phyloP scores from a whole-genome alignment of 495 filamentous ascomycete genomes.

The Rhypophila decipiens region DNA sequence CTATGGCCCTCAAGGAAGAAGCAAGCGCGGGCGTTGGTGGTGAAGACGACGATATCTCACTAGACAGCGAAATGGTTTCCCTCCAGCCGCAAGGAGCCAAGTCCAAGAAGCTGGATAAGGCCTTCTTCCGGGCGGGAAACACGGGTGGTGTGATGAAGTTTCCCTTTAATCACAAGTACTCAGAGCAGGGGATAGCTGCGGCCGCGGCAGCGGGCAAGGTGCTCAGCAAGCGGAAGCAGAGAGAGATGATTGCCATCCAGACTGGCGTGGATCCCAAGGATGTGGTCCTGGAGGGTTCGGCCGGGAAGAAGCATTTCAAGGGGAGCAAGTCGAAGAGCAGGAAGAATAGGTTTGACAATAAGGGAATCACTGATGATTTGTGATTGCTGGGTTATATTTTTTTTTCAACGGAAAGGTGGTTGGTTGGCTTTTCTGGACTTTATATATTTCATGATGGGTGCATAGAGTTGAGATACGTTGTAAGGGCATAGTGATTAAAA shows the following conservation, averaged over 20 bases:
- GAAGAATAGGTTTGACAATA: slow-evolving; percentile 19
- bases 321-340: slow-evolving; percentile 57
- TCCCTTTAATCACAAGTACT: slow-evolving; percentile 83
- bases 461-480: too few species aligned
- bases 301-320: slow-evolving; percentile 95
- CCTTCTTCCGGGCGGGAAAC: slow-evolving; percentile 70
- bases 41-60: not conserved
- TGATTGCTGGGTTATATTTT: not conserved
- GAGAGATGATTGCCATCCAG: slow-evolving; percentile 77
- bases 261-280: slow-evolving; percentile 80
- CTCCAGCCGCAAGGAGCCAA: slow-evolving; percentile 54
- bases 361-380: not conserved
- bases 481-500: too few species aligned
- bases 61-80: slow-evolving; percentile 22
- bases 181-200: slow-evolving; percentile 59
- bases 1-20: slow-evolving; percentile 21
- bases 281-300: slow-evolving; percentile 53
- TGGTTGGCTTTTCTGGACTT: too few species aligned
- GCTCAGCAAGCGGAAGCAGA: slow-evolving; percentile 76
- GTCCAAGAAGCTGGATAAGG: slow-evolving; percentile 69
- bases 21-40: not conserved
- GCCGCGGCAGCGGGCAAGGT: slow-evolving; percentile 49
- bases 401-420: too few species aligned
- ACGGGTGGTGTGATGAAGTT: slow-evolving; percentile 61
- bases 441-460: too few species aligned